Evolutionary conservation across 1,139 yeast species (phyloP), one percentile per base, ranked within the genome.

Genomic region (Pichia sp.): DNA sequence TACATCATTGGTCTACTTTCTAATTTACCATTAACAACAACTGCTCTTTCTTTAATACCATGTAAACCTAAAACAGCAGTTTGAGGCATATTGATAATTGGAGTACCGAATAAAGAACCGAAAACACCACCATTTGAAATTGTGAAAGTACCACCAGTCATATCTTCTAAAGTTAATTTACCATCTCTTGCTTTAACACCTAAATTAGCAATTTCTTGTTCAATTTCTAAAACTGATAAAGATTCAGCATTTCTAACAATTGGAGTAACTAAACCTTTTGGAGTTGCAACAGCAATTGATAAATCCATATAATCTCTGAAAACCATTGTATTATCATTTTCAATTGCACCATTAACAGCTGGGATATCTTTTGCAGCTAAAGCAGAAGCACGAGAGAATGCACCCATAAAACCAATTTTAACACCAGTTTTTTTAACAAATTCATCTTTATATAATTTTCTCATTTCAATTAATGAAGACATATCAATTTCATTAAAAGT

Each of bases 1-100:
- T 92, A 94, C 98, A 94, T 94, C 98, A 92, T 92, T 67, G 99
- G 99, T 75, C 97, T 86, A 37, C 94, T 78, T 57, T 87, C 98
- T 58, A 92, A 78, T 75, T 92, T 92, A 46, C 98, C 98, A 57
- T 92, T 83, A 51, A 92, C 90, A 28, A 43, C 48, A 49, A 92
- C 96, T 43, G 98, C 95, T 75, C 98, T 89, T 69, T 92, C 92
- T 75, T 92, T 94, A 60, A 87, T 87, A 68, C 97, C 97, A 63
- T 92, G 99, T 64, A 92, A 79, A 60, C 99, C 99, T 59, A 92
- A 78, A 38, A 92, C 98, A 40, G 97, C 97, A 49, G 96, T 87
- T 74, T 92, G 99, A 46, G 98, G 98, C 80, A 87, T 73, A 78
- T 92, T 92, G 68, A 92, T 92, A 70, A 92, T 92, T 64, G 99